Conservation (phyloP, 2,329 filamentous ascomycete genomes). For the Aspergillus neotritici region DNA sequence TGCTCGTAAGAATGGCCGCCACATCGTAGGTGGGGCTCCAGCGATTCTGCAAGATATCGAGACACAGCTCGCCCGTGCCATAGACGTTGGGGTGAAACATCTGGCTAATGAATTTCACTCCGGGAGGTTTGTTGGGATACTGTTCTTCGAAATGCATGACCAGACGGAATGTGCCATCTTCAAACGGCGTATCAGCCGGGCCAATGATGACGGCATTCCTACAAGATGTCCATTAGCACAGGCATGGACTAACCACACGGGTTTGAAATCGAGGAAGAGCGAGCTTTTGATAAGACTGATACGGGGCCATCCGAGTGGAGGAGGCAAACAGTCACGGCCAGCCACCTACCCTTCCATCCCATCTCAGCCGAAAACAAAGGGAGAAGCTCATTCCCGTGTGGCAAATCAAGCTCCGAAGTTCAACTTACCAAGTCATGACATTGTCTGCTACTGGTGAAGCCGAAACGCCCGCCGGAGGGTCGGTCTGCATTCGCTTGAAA, state of each 20-base stretch:
- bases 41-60: conserved; percentile 94
- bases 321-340: too few species aligned
- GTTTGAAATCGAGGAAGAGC: too few species aligned
- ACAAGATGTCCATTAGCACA: conserved; percentile 23
- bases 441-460: conserved; percentile 76
- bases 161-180: conserved; percentile 94
- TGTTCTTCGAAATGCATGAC: conserved; percentile 99
- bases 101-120: conserved; percentile 96
- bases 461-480: conserved; percentile 92
- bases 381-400: background rate
- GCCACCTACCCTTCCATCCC: too few species aligned
- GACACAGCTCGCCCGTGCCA: conserved; percentile 87
- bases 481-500: conserved; percentile 99
- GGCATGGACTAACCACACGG: too few species aligned
- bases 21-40: conserved; percentile 99
- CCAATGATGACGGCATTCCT: conserved; percentile 99
- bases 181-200: conserved; percentile 92
- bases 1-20: conserved; percentile 91
- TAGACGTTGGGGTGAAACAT: conserved; percentile 99
- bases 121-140: conserved; percentile 95
- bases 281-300: too few species aligned
- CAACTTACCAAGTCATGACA: conserved; percentile 37
- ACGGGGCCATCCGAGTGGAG: too few species aligned
- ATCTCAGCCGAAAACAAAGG: background rate
- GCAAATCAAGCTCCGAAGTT: background rate